These are phyloP conservation scores for Zea luxurians DNA, from an alignment of 176 grass and related monocot species.

Conservation along the genomic window DNA sequence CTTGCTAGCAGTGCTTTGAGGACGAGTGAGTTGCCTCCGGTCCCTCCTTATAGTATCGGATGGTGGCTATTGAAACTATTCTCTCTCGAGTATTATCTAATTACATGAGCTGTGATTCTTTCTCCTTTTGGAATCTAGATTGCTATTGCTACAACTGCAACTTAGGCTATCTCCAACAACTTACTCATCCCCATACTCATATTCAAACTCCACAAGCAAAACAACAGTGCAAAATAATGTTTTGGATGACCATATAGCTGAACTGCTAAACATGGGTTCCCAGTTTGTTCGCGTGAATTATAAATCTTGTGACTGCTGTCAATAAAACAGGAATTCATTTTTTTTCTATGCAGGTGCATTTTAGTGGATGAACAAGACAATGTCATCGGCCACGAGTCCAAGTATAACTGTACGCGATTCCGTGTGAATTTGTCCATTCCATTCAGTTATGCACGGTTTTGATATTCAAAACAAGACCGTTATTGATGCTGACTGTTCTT, in stretches of 20 bases:
- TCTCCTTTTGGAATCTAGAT: background rate
- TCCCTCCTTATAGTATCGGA: background rate
- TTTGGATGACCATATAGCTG: no score
- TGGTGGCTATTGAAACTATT: background rate
- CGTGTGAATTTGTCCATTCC: background rate
- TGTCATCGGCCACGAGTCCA: slow-evolving; percentile 82
- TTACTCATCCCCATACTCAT: no score
- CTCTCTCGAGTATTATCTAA: background rate
- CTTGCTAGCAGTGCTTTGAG: background rate
- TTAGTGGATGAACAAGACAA: slow-evolving; percentile 88
- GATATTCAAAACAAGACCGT: background rate
- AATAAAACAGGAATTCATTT: background rate
- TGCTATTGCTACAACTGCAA: background rate
- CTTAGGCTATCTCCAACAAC: background rate
- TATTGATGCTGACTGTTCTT: background rate
- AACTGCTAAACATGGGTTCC: no score
- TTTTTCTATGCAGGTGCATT: slow-evolving; percentile 68
- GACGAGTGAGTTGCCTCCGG: no score
- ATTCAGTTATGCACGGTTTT: background rate
- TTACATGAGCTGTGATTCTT: background rate
- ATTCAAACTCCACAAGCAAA: no score
- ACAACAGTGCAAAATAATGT: no score
- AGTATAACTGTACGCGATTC: slow-evolving; percentile 73
- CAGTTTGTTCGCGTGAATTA: background rate
- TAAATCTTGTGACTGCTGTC: background rate